A percentile compares a stretch with the other conserved stretches of the same genome.
Evolutionary conservation across 495 filamentous ascomycete species (phyloP).

Genomic region (Penicillium psychrofluorescens): DNA sequence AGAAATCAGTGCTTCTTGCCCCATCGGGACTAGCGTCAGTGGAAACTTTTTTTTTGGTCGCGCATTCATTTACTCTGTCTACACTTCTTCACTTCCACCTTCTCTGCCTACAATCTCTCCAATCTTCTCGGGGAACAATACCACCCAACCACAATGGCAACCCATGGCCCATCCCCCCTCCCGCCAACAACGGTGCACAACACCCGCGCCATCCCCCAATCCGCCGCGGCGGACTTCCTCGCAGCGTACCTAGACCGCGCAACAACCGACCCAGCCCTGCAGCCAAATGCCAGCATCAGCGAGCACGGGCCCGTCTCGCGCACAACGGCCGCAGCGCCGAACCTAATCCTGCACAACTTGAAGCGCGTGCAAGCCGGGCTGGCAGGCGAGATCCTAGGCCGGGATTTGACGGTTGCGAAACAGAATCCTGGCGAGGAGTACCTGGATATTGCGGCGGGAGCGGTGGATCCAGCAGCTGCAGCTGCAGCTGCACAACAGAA

Average conservation of each 20-base stretch:
- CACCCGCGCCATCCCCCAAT: slow-evolving; percentile 39
- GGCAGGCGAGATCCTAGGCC: slow-evolving; percentile 47
- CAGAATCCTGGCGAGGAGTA: slow-evolving; percentile 26
- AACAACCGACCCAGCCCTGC: slow-evolving; percentile 50
- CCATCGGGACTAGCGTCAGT: slow-evolving; percentile 19
- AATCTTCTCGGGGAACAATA: background rate
- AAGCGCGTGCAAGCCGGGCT: slow-evolving; percentile 60
- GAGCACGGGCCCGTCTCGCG: slow-evolving; percentile 50
- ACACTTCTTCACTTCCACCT: slow-evolving; percentile 1
- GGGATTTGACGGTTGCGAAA: slow-evolving; percentile 37
- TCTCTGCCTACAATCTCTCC: background rate
- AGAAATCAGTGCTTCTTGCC: background rate
- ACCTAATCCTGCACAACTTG: slow-evolving; percentile 57
- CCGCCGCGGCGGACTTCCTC: slow-evolving; percentile 49
- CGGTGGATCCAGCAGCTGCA: slow-evolving; percentile 8
- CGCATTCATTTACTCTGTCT: slow-evolving; percentile 6
- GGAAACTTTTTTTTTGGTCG: slow-evolving; percentile 20
- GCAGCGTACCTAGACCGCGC: slow-evolving; percentile 50
- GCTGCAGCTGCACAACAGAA: slow-evolving; percentile 6
- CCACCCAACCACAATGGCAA: slow-evolving; percentile 28
- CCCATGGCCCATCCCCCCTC: slow-evolving; percentile 36
- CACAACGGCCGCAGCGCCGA: slow-evolving; percentile 45
- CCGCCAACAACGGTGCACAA: slow-evolving; percentile 38
- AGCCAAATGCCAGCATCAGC: slow-evolving; percentile 58
- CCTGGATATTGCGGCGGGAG: slow-evolving; percentile 15